phyloP scores from a whole-genome alignment of 108 stramenopile genomes.

The Discostella pseudostelligera region DNA sequence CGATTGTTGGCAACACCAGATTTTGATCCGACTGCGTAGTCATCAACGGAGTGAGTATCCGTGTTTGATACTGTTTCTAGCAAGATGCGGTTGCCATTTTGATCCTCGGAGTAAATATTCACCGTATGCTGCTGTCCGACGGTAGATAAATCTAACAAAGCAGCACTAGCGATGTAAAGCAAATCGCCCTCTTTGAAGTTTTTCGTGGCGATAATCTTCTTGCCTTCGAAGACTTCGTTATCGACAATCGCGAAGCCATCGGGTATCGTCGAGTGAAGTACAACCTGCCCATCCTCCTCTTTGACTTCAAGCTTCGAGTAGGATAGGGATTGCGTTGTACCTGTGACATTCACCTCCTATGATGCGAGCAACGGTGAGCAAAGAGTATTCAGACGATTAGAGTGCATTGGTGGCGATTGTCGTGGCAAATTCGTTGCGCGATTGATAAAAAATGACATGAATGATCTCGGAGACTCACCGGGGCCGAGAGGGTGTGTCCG shows the following conservation, averaged over 20 bases:
- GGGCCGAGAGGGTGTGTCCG: too few species aligned
- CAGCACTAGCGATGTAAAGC: constrained; percentile 23
- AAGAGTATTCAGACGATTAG: too few species aligned
- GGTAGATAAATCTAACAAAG: constrained; percentile 26
- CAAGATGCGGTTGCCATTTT: constrained; percentile 2
- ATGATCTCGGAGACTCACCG: too few species aligned
- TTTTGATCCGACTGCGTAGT: neutral
- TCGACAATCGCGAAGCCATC: constrained; percentile 33
- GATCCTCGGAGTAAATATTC: constrained; percentile 23
- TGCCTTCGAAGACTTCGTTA: constrained; percentile 19
- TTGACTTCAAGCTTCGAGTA: constrained; percentile 5
- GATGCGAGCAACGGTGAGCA: too few species aligned
- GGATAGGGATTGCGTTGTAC: too few species aligned
- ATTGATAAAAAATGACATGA: too few species aligned
- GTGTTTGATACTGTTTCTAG: constrained; percentile 13
- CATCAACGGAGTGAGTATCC: constrained; percentile 24
- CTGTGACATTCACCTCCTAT: too few species aligned
- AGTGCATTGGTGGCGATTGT: too few species aligned
- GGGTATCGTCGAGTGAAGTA: constrained; percentile 23
- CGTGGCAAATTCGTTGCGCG: too few species aligned
- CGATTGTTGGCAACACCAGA: constrained; percentile 6
- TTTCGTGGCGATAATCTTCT: constrained; percentile 32
- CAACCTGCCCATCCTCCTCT: neutral
- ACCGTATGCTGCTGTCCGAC: constrained; percentile 6
- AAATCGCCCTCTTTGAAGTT: constrained; percentile 21